Base-by-base conservation (phyloP, 1,284 basidiomycete genomes). In the Ustilago tritici region DNA sequence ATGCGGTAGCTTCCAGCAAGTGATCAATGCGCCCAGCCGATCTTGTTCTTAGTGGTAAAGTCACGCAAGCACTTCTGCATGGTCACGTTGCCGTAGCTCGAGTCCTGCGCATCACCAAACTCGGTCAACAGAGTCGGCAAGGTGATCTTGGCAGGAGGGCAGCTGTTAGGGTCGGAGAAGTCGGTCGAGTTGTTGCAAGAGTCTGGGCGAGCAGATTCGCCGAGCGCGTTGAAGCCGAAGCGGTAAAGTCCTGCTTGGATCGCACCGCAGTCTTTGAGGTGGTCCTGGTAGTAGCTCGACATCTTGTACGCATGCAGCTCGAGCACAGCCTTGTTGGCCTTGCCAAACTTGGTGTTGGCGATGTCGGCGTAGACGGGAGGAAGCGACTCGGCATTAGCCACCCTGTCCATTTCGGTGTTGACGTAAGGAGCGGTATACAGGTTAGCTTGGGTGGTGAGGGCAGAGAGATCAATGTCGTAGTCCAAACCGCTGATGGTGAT, bases 51-150 rank as follows among this genome's bases (percentile, higher is more conserved):
- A 28, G 53, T 73, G 14, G 75, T 77, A n/a, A 66, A 77, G 31
- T 77, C 66, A 40, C 70, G 65, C 41, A 77, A 46, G 54, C 75
- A 77, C 41, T 77, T 77, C 32, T 71, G 62, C 75, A 77, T 65
- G 5, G 64, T 72, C 46, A 61, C 64, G n/a, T 69, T 61, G 19
- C 52, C 63, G 32, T 54, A 71, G 17, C 54, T 38, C 32, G 43
- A 28, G 46, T 72, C 75, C 19, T 66, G 62, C 0, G 66, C 66
- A 32, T 77, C 70, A 4, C 75, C 75, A 23, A 77, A 77, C 57
- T 77, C 75, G 31, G 75, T 70, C 31, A 77, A 38, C 15, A 68
- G 53, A 32, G 54, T 47, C 1, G 75, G 75, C 46, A 66, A 59
- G 11, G 53, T 64, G 59, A 72, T 23, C 50, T 69, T 70, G 38